A percentile compares a stretch with the other conserved stretches of the same genome.
Evolutionary conservation across 331 rosid species (phyloP).

Genomic region (Stylosanthes scabra): DNA sequence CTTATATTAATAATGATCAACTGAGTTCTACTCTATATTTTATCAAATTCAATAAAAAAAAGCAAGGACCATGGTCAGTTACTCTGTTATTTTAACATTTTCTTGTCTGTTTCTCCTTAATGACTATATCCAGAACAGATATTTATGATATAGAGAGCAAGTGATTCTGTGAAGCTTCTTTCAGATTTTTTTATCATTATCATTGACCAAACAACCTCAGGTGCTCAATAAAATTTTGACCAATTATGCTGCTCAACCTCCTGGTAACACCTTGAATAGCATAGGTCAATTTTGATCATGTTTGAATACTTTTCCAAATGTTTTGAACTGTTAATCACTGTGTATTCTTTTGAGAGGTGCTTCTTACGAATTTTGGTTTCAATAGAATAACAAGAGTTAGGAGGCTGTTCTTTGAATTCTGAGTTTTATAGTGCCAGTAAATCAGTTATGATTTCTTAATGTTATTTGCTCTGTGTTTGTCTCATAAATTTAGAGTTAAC

Average conservation of each 20-base stretch:
- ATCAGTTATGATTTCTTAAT: conserved; percentile 19
- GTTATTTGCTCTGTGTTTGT: neutral
- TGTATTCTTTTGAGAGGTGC: conserved; percentile 39
- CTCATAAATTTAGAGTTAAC: neutral
- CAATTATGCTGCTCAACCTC: conserved; percentile 36
- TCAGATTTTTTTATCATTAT: conserved; percentile 21
- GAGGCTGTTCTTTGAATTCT: conserved; percentile 29
- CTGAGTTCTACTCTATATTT: too few relatives aligned
- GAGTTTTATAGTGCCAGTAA: conserved; percentile 8
- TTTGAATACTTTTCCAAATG: conserved; percentile 23
- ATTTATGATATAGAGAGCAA: conserved; percentile 90
- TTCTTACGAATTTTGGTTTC: conserved; percentile 26
- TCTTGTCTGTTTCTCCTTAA: conserved; percentile 55
- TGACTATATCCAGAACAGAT: conserved; percentile 64
- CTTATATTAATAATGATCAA: too few relatives aligned
- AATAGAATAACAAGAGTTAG: conserved; percentile 13
- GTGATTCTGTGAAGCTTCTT: conserved; percentile 47
- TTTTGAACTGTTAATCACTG: conserved; percentile 28
- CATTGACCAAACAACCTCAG: conserved; percentile 16
- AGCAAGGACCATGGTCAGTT: neutral
- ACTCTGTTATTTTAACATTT: neutral
- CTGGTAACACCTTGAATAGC: conserved; percentile 35
- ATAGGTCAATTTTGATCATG: conserved; percentile 41
- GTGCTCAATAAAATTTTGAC: conserved; percentile 27
- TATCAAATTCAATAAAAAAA: too few relatives aligned